Conservation (phyloP, 768 basidiomycete species). For the Clitopilus hobsonii region DNA sequence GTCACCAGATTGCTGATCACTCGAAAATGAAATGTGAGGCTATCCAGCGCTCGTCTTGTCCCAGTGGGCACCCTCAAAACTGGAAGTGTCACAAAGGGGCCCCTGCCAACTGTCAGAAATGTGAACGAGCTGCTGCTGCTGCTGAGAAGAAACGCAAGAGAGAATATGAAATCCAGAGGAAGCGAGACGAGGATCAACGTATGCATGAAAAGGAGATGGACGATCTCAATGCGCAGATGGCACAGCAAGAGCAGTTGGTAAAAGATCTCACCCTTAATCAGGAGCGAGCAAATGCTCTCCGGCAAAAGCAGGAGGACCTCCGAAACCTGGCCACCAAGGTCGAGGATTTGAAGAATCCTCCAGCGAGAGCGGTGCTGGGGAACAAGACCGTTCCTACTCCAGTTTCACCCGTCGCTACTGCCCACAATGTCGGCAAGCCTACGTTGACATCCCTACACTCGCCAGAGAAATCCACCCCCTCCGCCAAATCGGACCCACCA, state of each 20-base stretch:
- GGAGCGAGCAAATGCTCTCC: slow-evolving; percentile 28
- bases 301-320: slow-evolving; percentile 44
- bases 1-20: slow-evolving; percentile 53
- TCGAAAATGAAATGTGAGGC: slow-evolving; percentile 46
- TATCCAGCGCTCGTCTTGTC: slow-evolving; percentile 33
- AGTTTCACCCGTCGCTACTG: no score
- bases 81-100: slow-evolving; percentile 39
- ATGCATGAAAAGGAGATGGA: slow-evolving; percentile 38
- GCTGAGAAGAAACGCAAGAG: no score
- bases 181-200: slow-evolving; percentile 39
- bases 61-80: slow-evolving; percentile 33
- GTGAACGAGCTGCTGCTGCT: slow-evolving; percentile 11
- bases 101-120: slow-evolving; percentile 35
- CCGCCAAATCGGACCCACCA: no score
- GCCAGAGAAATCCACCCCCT: no score
- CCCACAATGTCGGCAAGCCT: no score
- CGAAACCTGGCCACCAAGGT: slow-evolving; percentile 17
- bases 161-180: slow-evolving; percentile 36
- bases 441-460: no score
- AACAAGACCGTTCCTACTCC: no score
- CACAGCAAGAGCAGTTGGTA: slow-evolving; percentile 22
- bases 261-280: slow-evolving; percentile 31
- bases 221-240: slow-evolving; percentile 37
- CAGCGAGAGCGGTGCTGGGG: background rate
- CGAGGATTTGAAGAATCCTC: background rate